A percentile compares a stretch with the other conserved stretches of the same genome.
Evolutionary conservation across 345 rosid species (phyloP).

Genomic region (Cardamine resedifolia): DNA sequence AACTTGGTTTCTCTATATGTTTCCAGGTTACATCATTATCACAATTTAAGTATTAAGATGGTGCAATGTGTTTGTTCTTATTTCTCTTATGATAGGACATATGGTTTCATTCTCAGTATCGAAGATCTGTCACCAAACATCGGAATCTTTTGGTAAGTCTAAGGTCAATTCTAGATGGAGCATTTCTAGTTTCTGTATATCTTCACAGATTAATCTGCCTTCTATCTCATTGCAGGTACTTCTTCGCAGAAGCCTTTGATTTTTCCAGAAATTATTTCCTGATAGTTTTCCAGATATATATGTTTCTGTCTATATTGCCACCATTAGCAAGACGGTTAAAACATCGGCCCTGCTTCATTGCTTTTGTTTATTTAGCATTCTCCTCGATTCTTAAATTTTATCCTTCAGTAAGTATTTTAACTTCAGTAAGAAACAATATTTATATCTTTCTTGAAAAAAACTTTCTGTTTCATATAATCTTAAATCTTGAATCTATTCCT

Average conservation of each 20-base stretch:
- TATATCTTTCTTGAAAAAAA: not conserved
- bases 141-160: slow-evolving; percentile 82
- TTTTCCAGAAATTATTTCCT: slow-evolving; percentile 77
- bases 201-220: not conserved
- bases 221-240: slow-evolving; percentile 68
- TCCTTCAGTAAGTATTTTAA: slow-evolving; percentile 73
- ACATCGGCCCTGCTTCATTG: slow-evolving; percentile 88
- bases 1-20: slow-evolving; percentile 2
- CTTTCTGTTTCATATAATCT: not conserved
- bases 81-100: slow-evolving; percentile 56
- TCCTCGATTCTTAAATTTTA: slow-evolving; percentile 84
- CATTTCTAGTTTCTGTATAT: not conserved
- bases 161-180: not conserved
- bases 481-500: not conserved
- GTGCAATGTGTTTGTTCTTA: not conserved
- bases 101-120: slow-evolving; percentile 81
- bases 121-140: slow-evolving; percentile 94
- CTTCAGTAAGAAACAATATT: not conserved
- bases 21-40: slow-evolving; percentile 2
- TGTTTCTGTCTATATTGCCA: slow-evolving; percentile 58
- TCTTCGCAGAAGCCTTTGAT: slow-evolving; percentile 91
- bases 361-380: slow-evolving; percentile 76
- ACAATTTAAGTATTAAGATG: not conserved
- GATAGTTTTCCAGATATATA: slow-evolving; percentile 78
- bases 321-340: slow-evolving; percentile 79